Conservation (phyloP, 768 basidiomycete species). For the Mycena vitilis region DNA sequence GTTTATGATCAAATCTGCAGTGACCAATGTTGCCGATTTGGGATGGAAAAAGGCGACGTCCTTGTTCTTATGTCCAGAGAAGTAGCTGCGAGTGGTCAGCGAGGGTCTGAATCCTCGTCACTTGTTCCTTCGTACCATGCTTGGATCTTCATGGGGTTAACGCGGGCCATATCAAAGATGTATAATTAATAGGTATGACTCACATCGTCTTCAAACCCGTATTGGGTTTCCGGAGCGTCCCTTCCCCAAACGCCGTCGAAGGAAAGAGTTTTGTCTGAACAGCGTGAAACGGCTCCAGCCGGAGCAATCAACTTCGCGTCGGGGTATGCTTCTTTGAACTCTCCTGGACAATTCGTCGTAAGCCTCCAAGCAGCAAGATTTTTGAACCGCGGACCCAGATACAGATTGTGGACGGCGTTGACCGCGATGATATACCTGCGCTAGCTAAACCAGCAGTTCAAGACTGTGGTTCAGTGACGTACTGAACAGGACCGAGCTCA, state of each 20-base stretch:
- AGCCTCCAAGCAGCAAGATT: neutral
- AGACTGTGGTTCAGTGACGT: slow-evolving; percentile 28
- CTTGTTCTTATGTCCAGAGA: slow-evolving; percentile 76
- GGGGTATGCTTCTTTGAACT: slow-evolving; percentile 77
- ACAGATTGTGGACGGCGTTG: slow-evolving; percentile 70
- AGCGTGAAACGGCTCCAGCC: too few species aligned
- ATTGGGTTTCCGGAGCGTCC: slow-evolving; percentile 70
- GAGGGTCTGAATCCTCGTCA: neutral
- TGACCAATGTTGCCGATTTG: slow-evolving; percentile 67
- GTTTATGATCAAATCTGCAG: slow-evolving; percentile 86
- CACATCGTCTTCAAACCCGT: slow-evolving; percentile 83
- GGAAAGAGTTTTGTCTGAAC: neutral
- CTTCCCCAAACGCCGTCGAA: slow-evolving; percentile 48
- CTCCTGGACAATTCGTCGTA: slow-evolving; percentile 47
- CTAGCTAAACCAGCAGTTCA: too few species aligned
- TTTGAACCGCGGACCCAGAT: slow-evolving; percentile 55
- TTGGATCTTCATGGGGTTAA: slow-evolving; percentile 50
- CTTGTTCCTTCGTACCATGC: slow-evolving; percentile 52
- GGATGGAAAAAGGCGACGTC: slow-evolving; percentile 87
- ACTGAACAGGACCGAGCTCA: slow-evolving; percentile 78
- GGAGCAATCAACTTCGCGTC: slow-evolving; percentile 71
- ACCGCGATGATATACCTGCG: slow-evolving; percentile 68
- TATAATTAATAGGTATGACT: slow-evolving; percentile 9
- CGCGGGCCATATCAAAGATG: too few species aligned
- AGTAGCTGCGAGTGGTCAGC: slow-evolving; percentile 59